Conservation (phyloP, 2,329 filamentous ascomycete species). For the Lanzia echinophila region DNA sequence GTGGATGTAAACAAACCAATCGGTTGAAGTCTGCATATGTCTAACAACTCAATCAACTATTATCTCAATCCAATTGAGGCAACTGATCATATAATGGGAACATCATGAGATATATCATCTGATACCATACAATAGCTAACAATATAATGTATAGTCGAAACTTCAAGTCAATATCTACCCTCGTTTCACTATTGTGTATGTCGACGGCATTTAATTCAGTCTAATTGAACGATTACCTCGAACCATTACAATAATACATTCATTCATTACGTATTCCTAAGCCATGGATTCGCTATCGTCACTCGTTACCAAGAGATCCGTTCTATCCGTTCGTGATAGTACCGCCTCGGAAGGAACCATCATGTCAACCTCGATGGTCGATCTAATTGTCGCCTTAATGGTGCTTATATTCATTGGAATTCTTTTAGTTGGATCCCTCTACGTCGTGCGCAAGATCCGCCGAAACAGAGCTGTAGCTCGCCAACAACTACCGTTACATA, state of each 20-base stretch:
- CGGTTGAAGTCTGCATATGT: too few relatives aligned
- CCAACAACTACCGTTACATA: conserved; percentile 62
- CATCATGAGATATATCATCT: neutral
- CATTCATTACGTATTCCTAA: conserved; percentile 4
- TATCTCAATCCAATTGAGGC: neutral
- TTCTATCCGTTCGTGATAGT: conserved; percentile 43
- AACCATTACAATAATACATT: neutral
- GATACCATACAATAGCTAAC: neutral
- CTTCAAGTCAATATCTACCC: conserved; percentile 1
- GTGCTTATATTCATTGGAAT: conserved; percentile 70
- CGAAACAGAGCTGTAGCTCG: conserved; percentile 38
- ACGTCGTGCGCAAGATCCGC: conserved; percentile 65
- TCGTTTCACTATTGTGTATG: neutral
- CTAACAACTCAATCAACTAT: too few relatives aligned
- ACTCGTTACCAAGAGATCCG: conserved; percentile 32
- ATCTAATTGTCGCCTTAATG: conserved; percentile 73
- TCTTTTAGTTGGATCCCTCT: conserved; percentile 58
- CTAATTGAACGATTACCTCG: conserved; percentile 1
- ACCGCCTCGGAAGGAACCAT: conserved; percentile 32
- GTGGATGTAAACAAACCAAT: too few relatives aligned
- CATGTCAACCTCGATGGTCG: conserved; percentile 57
- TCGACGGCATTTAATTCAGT: conserved; percentile 1
- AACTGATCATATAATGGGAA: neutral
- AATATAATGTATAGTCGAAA: neutral
- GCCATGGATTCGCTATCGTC: conserved; percentile 24